Base-by-base conservation (phyloP, 108 stramenopile genomes). In the Cyclotella cryptica region DNA sequence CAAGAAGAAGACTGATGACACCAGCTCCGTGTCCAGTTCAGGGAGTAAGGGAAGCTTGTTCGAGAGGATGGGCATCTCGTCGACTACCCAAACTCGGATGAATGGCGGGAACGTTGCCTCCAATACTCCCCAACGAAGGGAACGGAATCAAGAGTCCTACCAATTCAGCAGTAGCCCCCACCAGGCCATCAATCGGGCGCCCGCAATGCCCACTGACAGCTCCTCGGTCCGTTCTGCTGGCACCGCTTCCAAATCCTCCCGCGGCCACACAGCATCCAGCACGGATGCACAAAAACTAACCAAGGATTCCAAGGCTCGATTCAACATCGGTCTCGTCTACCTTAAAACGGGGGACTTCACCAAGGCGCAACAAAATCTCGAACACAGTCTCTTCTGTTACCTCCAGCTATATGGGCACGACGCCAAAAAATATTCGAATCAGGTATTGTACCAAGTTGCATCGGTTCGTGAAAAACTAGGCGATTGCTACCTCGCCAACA, bases 331-430 rank as follows among this genome's bases (percentile, higher is more conserved):
- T 6, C 61, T 81, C 28, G 69, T 81, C 42, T 81, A 81, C 57
- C 69, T 81, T 3, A 81, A 81, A 62, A 75, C 80, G 29, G 74
- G 74, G 27, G 80, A 81, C 54, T 75, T 75, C 45, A 7, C 55
- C 28, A 81, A 81, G 45, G 80, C 80, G n/a, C 73, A 74, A 35
- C 74, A 81, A 35, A 81, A 81, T 43, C 64, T 81, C n/a, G 80
- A 81, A 51, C 74, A 81, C 27, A 66, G 65, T 21, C 80, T 81
- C 15, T 74, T 75, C 44, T 74, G 73, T 27, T 53, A 75, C 69
- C 64, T 81, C 17, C 80, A 75, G 57, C 74, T 75, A 12, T 27
- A 68, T 19, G 80, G 80, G 0, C 69, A 81, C 43, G 69, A 81
- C 58, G 42, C 43, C 30, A 71, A 47, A 54, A 10, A 39, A 19